Conservation (phyloP, 257 asterid genomes). For the Catharanthus roseus region DNA sequence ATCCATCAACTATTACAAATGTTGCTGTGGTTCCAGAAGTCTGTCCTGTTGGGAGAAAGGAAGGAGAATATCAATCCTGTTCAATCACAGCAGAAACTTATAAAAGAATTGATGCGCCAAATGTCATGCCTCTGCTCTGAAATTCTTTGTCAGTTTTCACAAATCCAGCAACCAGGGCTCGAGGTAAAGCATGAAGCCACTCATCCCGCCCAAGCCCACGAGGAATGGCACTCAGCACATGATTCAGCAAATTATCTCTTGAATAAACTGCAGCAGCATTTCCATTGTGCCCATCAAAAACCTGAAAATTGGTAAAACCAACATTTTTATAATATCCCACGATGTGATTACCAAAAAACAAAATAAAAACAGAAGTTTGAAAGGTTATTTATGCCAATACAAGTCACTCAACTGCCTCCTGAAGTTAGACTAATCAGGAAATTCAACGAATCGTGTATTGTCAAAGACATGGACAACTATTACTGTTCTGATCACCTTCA, state of each 20-base stretch:
- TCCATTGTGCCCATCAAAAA: conserved; percentile 88
- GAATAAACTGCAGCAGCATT: conserved; percentile 67
- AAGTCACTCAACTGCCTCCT: background rate
- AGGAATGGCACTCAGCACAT: conserved; percentile 63
- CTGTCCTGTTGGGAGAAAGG: conserved; percentile 39
- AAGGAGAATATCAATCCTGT: conserved; percentile 1
- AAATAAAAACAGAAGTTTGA: background rate
- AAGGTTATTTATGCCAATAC: background rate
- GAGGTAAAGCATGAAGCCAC: conserved; percentile 83
- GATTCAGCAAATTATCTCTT: conserved; percentile 51
- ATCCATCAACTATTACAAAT: conserved; percentile 72
- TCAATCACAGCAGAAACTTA: conserved; percentile 3
- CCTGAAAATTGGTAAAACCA: conserved; percentile 27
- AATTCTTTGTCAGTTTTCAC: conserved; percentile 87
- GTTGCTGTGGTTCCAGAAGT: conserved; percentile 95
- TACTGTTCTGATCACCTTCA: background rate
- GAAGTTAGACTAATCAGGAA: background rate
- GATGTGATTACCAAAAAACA: background rate
- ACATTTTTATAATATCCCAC: background rate
- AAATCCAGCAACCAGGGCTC: conserved; percentile 87
- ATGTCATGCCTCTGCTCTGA: conserved; percentile 59
- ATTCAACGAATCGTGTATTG: too few relatives aligned
- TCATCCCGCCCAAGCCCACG: conserved; percentile 65
- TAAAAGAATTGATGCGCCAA: conserved; percentile 10
- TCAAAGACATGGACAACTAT: background rate